Evolutionary conservation across 805 yeast species (phyloP), one percentile per base, ranked within the genome.

Genomic region (Saccharomycopsis schoenii): DNA sequence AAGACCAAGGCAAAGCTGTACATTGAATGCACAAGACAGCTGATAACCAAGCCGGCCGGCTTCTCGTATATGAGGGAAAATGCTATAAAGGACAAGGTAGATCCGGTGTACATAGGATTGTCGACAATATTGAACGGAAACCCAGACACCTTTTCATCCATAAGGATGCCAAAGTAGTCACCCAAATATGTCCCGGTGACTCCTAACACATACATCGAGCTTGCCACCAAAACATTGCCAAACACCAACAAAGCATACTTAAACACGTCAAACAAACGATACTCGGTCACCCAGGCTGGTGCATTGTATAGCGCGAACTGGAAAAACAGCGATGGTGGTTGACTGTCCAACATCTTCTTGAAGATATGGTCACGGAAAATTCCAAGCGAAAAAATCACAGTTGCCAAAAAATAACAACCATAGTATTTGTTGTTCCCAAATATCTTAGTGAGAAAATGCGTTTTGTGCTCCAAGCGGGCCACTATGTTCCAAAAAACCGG

Each of bases 41-140:
- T 77, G 36, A 91, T 83, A 56, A 83, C 74, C 57, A 94, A 69
- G 29, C 99, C 99, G 1, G 96, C 87, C 39, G 97, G 96, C 72
- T 91, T 92, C 37, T 86, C 97, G 71, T 82, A 84, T 82, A 85
- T 87, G 66, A 94, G 77, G 2, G 96, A 93, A 51, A 96, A 85
- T 54, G 97, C 99, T 70, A 94, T 76, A 78, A 94, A 94, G 58
- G 96, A 84, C 66, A 93, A 76, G 24, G 92, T 82, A 10, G 96
- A 88, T 15, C 99, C 99, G 70, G 88, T 86, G 74, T 94, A 94
- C 99, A 94, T 94, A 66, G 99, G 99, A 73, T 94, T 93, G 69
- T 90, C 86, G 65, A 85, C 81, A 61, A 92, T 83, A 68, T 85
- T 92, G 81, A 94, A 94, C 15, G 99, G 99, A 81, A 94, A 94